Base-by-base conservation (phyloP, 2,329 filamentous ascomycete species). In the Cladosporium sp. region DNA sequence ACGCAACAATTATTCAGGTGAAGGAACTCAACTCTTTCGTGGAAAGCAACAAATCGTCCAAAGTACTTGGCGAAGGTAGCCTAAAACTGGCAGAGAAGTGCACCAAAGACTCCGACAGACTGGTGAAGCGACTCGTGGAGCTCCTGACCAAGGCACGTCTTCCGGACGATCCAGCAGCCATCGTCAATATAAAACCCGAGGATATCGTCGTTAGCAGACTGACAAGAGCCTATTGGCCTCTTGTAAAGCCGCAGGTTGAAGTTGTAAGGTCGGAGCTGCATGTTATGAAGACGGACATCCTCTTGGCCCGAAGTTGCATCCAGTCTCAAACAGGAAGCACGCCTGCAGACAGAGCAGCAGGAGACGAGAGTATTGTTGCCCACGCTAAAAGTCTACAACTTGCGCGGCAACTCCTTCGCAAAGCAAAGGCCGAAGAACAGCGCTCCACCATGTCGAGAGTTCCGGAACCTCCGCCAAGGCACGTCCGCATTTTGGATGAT, bases 271-370 rank as follows among this genome's bases (percentile, higher is more conserved):
- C 38, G 25, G 52, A 53, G 20, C n/a, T 53, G 46, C 45, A 43
- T 25, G 40, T 33, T 13, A 42, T 50, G 38, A 48, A 50, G 40
- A 48, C 47, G n/a, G 43, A 53, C 22, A 53, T 53, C 42, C 25
- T 53, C 19, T 27, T 53, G n/a, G 47, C 40, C 20, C 38, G 45
- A 49, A 27, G 19, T 12, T 46, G 43, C 22, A 46, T 46, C 7
- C 43, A 46, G 38, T 22, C 43, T 29, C 43, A 46, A 19, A 22
- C 43, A 12, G 43, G 32, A 18, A 9, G 22, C n/a, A 46, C 43
- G 4, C 20, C 43, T 3, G 43, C 43, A 38, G 43, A 38, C 15
- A 15, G 43, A 46, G 22, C 43, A 36, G 43, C 43, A 3, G 43
- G 33, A 5, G 33, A 27, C 15, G 43, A 46, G n/a, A 46, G 22